These are phyloP conservation scores for Podaxis sp. DNA, from an alignment of 768 basidiomycete genomes.

Conservation along the genomic window DNA sequence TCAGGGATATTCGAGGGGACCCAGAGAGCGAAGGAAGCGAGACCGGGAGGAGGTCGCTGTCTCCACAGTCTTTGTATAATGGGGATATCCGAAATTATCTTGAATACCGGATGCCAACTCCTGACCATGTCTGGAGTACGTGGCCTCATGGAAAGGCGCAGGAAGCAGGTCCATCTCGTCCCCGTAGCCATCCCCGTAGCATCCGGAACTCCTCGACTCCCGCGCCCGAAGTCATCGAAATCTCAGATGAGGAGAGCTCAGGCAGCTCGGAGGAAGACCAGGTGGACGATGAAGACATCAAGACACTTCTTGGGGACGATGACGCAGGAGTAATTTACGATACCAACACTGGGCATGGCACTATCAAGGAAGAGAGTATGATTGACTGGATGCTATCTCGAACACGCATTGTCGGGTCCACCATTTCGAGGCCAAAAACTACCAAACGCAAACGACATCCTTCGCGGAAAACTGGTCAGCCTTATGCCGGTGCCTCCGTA, in stretches of 20 bases:
- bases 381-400: conserved; percentile 69
- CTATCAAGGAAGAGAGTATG: conserved; percentile 40
- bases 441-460: not conserved
- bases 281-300: conserved; percentile 9
- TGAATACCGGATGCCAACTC: not conserved
- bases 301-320: conserved; percentile 5
- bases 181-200: not conserved
- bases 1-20: conserved; percentile 52
- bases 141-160: not conserved
- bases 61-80: conserved; percentile 16
- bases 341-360: conserved; percentile 13
- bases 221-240: not conserved
- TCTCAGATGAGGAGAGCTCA: not conserved
- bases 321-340: not conserved
- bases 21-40: conserved; percentile 43
- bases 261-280: conserved; percentile 12
- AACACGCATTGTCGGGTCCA: conserved; percentile 26
- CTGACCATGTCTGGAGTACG: not conserved
- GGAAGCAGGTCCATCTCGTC: not conserved
- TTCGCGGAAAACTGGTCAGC: conserved; percentile 16
- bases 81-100: conserved; percentile 8
- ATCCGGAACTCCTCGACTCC: not conserved
- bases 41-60: conserved; percentile 12
- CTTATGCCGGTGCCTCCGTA: not conserved
- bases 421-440: not conserved